Evolutionary conservation across 441 rosid species (phyloP), one percentile per base, ranked within the genome.

Genomic region (Kokia cookei): DNA sequence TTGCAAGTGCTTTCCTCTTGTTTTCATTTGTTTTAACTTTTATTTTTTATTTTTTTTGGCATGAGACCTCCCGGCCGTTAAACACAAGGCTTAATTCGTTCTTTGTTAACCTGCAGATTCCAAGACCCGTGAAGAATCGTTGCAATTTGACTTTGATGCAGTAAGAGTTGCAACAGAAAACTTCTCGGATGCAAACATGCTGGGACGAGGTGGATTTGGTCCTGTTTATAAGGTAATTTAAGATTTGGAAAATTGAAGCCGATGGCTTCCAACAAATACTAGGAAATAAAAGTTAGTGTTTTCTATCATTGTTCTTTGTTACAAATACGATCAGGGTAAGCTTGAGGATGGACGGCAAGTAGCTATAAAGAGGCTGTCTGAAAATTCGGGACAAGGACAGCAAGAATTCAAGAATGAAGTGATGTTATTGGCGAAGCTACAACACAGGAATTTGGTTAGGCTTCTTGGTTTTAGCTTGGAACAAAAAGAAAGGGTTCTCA

Each of bases 381-480:
- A 9, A 60, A 74, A 74, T 5, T 86, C 82, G 4, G 60, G 73
- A 5, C 86, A 87, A 82, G 93, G 89, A 65, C 78, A 75, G 3
- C 3, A 13, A 3, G 90, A 88, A 79, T 88, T 88, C 57, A 86
- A 74, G 77, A 88, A 86, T 12, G 90, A 88, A 66, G 86, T 86
- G 11, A 9, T 55, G 59, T 76, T 88, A 29, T 53, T 89, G 73
- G 83, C 84, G 54, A 80, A 75, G 78, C 89, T 86, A 65, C 88
- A 86, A 53, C 90, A 89, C 65, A 80, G 53, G 66, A 85, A 88
- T 76, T 73, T 88, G 6, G 89, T 89, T 26, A 80, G 82, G 78
- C 87, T 85, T 29, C 76, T 85, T 7, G 90, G 93, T 3, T 87
- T 82, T 70, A 81, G 87, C 17, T 65, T 64, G 65, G 87, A 84